Evolutionary conservation across 345 rosid genomes (phyloP).

Genomic region (Salix caprea): DNA sequence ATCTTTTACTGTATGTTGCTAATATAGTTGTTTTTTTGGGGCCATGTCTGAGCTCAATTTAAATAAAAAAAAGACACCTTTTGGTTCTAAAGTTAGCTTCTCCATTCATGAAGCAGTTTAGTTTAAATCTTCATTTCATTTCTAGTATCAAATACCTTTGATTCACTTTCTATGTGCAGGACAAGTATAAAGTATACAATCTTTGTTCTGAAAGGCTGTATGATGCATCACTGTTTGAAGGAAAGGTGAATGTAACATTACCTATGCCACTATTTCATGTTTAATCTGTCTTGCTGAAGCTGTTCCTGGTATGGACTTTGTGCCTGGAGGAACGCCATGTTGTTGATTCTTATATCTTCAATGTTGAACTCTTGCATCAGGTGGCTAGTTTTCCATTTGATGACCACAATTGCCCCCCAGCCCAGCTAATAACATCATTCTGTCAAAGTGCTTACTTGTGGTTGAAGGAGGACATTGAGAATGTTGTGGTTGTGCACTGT

Average conservation of each 20-base stretch:
- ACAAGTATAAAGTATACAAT: constrained; percentile 83
- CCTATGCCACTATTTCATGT: not conserved
- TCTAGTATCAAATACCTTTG: not conserved
- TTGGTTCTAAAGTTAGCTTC: constrained; percentile 1
- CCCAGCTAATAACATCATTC: constrained; percentile 64
- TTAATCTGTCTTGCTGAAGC: not conserved
- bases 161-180: constrained; percentile 38
- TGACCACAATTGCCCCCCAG: constrained; percentile 88
- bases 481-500: constrained; percentile 88
- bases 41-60: not conserved
- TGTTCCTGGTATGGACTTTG: not conserved
- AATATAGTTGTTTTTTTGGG: not conserved
- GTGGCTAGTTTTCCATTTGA: constrained; percentile 90
- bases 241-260: constrained; percentile 47
- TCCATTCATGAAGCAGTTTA: not conserved
- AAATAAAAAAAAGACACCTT: not conserved
- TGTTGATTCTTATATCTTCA: constrained; percentile 5
- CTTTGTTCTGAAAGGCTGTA: constrained; percentile 87
- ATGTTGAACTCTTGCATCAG: constrained; percentile 32
- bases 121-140: not conserved
- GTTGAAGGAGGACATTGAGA: constrained; percentile 89
- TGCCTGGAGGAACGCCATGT: not conserved
- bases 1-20: not conserved
- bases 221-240: constrained; percentile 85
- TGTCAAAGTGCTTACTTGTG: constrained; percentile 86